Conservation (phyloP, 176 grass and related monocot genomes). For the Puccinellia tenuiflora region DNA sequence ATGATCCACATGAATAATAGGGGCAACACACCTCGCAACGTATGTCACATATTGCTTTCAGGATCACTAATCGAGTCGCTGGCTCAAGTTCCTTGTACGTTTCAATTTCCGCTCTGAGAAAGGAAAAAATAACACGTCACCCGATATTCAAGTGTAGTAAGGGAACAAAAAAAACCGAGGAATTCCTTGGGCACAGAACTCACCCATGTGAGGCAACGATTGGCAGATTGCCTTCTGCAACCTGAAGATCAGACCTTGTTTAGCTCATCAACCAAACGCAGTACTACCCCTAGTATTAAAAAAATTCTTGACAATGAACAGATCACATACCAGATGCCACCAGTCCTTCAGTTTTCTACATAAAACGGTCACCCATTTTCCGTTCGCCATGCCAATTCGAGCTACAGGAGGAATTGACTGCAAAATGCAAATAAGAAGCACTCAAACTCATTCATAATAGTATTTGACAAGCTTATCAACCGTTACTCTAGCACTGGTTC, state of each 20-base stretch:
- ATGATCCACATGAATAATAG: neutral
- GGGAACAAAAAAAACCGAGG: neutral
- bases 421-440: conserved; percentile 28
- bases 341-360: conserved; percentile 94
- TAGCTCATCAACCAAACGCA: conserved; percentile 37
- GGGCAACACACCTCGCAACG: conserved; percentile 61
- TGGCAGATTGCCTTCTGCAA: conserved; percentile 80
- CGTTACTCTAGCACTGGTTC: neutral
- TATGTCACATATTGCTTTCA: conserved; percentile 94
- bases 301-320: conserved; percentile 13
- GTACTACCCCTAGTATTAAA: conserved; percentile 20
- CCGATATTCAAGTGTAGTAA: conserved; percentile 14
- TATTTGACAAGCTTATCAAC: neutral
- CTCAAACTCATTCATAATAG: neutral
- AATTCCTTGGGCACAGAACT: conserved; percentile 22
- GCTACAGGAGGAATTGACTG: conserved; percentile 83
- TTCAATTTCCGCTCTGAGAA: conserved; percentile 68
- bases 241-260: conserved; percentile 53
- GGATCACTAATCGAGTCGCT: conserved; percentile 63
- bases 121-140: neutral
- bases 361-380: conserved; percentile 81
- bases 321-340: conserved; percentile 82
- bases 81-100: conserved; percentile 72
- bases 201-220: conserved; percentile 87
- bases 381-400: conserved; percentile 68